Conservation (phyloP, 73 alveolate genomes). For the Symbiodinium natans region DNA sequence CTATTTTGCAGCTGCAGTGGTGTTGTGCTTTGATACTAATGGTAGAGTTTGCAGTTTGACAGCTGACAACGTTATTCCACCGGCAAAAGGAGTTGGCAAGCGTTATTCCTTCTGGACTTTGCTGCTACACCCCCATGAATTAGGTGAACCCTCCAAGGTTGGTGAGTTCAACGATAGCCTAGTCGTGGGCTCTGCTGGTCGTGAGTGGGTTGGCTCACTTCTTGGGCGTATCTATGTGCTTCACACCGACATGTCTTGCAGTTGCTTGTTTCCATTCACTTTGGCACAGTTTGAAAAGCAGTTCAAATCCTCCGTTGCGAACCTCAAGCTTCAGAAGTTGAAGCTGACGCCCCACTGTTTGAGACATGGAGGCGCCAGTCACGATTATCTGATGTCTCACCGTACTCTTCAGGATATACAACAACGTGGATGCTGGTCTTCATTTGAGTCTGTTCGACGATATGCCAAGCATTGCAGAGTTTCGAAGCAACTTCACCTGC, state of each 20-base stretch:
- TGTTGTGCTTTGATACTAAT: conserved; percentile 40
- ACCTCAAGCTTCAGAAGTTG: neutral
- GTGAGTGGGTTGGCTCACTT: conserved; percentile 2
- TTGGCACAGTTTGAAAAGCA: neutral
- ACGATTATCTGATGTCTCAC: neutral
- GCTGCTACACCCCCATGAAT: conserved; percentile 13
- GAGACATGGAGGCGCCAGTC: conserved; percentile 59
- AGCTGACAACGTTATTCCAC: neutral
- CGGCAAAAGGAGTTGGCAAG: neutral
- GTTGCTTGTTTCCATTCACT: neutral
- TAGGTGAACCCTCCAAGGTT: conserved; percentile 9
- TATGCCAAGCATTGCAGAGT: conserved; percentile 42
- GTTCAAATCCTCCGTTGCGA: neutral
- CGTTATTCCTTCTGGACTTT: neutral
- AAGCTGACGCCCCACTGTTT: conserved; percentile 25
- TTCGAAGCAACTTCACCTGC: neutral
- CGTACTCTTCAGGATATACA: neutral
- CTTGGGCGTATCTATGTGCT: neutral
- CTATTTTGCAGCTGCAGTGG: conserved; percentile 5
- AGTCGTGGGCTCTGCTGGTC: neutral
- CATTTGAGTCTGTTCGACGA: neutral
- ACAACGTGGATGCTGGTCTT: conserved; percentile 31
- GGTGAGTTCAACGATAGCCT: conserved; percentile 20
- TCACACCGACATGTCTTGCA: neutral
- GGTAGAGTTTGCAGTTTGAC: neutral